Evolutionary conservation across 2,329 filamentous ascomycete species (phyloP), one percentile per base, ranked within the genome.

Genomic region (Claviceps maximensis): DNA sequence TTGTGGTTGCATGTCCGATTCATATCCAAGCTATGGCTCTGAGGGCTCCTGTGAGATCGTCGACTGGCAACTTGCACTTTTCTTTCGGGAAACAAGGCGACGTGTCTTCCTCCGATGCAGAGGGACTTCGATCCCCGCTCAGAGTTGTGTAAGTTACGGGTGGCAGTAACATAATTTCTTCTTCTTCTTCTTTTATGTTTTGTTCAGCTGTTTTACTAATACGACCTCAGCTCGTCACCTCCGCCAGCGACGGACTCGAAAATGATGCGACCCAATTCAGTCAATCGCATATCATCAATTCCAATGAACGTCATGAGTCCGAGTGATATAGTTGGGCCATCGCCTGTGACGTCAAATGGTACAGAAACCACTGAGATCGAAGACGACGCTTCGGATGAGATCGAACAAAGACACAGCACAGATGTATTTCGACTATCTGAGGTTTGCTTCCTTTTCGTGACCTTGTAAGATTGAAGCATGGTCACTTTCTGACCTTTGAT

Each of bases 301-400:
- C 69, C 72, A 33, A 74, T 84, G 73, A 67, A 79, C 64, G 60
- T 81, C 36, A 70, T 80, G 67, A 77, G 81, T 68, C 76, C 84
- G 56, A 83, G 77, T 63, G 82, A 86, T 60, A 79, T 84, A 58
- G 84, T 89, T 51, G 87, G 88, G 42, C 87, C 87, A 10, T 91
- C 87, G 19, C 87, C 88, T 8, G 87, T 91, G 25, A 89, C 89
- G 50, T 93, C 88, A 41, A 90, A 87, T 64, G 86, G 87, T 55
- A 93, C 88, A 25, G 86, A 85, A 61, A 83, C 79, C 41, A 91
- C 88, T 12, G 88, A 93, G 64, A 89, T 93, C 52, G 88, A 93
- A 57, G 87, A 91, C 58, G 86, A 89, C 58, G 77, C 70, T 49
- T 75, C 77, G 44, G 83, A 87, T 57, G 83, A 83, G 59, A 74